Evolutionary conservation across 208 protist genomes (phyloP).

Genomic region (Trypanosoma brucei): DNA sequence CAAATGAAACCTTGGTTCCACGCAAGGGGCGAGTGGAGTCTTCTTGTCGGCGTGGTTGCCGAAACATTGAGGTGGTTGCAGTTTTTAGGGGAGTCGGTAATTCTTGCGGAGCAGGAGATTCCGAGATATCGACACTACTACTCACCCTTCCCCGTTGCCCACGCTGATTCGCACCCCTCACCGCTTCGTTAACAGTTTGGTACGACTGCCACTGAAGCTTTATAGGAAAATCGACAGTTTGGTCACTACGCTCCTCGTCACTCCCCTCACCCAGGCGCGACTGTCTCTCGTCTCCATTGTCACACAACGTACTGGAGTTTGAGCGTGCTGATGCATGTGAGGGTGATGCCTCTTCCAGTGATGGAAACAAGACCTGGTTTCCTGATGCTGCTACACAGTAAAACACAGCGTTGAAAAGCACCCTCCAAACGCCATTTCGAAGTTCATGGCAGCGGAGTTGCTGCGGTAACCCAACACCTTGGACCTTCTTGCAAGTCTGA

Average conservation of each 20-base stretch:
- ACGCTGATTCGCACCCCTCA: too few species aligned
- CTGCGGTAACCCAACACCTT: too few species aligned
- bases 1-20: conserved; percentile 3
- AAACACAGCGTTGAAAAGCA: conserved; percentile 59
- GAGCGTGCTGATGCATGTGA: too few species aligned
- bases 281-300: too few species aligned
- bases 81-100: too few species aligned
- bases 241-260: not conserved
- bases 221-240: conserved; percentile 1
- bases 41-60: not conserved
- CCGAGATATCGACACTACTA: too few species aligned
- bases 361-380: not conserved
- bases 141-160: too few species aligned
- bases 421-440: conserved; percentile 13
- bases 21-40: not conserved
- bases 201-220: conserved; percentile 6
- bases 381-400: conserved; percentile 50
- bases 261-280: not conserved
- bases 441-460: not conserved
- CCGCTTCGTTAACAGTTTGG: not conserved
- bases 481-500: too few species aligned
- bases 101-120: too few species aligned
- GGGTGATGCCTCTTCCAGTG: conserved; percentile 25
- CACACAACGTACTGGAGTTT: too few species aligned
- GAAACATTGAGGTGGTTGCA: too few species aligned